Evolutionary conservation across 352 stramenopile genomes (phyloP).

Genomic region (Globisporangium recalcitrans): DNA sequence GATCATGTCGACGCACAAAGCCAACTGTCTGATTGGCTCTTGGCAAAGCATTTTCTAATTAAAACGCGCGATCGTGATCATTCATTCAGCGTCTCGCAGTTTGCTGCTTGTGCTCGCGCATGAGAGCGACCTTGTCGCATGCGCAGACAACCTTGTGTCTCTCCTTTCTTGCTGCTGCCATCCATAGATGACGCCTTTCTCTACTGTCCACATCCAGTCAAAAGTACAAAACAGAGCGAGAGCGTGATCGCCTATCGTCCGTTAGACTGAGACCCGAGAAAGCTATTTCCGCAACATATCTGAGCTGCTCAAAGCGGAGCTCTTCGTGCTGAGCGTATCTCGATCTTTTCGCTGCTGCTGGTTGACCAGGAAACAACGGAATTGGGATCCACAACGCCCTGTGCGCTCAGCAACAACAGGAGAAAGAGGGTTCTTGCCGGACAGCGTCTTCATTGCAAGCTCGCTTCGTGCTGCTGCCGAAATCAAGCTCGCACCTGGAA

Average conservation of each 20-base stretch:
- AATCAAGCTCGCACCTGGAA: background rate
- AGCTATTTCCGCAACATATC: background rate
- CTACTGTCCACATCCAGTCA: background rate
- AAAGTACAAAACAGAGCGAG: background rate
- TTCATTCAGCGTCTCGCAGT: slow-evolving; percentile 2
- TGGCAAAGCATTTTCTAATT: background rate
- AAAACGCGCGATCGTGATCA: background rate
- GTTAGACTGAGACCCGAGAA: background rate
- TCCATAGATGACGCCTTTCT: too few species aligned
- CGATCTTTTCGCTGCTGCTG: slow-evolving; percentile 1
- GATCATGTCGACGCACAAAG: background rate
- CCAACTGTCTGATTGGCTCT: slow-evolving; percentile 1
- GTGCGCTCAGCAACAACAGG: background rate
- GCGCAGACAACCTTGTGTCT: background rate
- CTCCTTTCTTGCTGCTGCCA: too few species aligned
- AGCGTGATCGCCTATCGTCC: background rate
- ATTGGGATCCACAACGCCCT: background rate
- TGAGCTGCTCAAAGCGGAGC: background rate
- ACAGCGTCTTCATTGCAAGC: background rate
- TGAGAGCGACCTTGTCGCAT: slow-evolving; percentile 5
- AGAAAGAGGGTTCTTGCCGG: background rate
- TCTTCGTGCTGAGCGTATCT: background rate
- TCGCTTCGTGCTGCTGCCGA: background rate
- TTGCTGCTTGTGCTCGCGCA: too few species aligned
- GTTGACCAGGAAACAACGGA: background rate